Percentiles rank a stretch among this genome's conserved stretches.
Evolutionary conservation across 768 basidiomycete species (phyloP).

Genomic region (Boletus edulis): DNA sequence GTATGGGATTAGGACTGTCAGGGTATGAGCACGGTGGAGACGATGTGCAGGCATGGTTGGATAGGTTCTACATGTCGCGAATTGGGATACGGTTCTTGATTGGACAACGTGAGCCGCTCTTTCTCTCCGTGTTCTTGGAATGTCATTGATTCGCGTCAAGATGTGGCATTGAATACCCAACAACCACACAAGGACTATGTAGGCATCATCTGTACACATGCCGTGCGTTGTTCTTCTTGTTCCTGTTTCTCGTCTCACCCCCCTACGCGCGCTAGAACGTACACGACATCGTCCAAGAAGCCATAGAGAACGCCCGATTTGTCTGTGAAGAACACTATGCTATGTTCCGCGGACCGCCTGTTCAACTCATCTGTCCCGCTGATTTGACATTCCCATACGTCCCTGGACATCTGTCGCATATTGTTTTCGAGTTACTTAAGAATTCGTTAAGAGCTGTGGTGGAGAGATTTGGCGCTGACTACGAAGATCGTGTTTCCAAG

Average conservation of each 20-base stretch:
- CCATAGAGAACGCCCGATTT: constrained; percentile 94
- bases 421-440: constrained; percentile 95
- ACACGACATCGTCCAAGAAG: constrained; percentile 96
- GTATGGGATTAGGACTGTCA: constrained; percentile 27
- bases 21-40: constrained; percentile 63
- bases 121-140: background rate
- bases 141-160: constrained; percentile 38
- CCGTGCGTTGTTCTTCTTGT: constrained; percentile 47
- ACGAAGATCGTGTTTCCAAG: constrained; percentile 46
- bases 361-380: constrained; percentile 91
- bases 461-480: constrained; percentile 82
- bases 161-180: constrained; percentile 92
- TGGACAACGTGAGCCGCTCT: constrained; percentile 73
- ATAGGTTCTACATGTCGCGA: constrained; percentile 94
- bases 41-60: constrained; percentile 94
- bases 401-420: constrained; percentile 94
- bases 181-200: constrained; percentile 90
- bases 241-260: background rate
- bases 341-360: constrained; percentile 94
- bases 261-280: constrained; percentile 59
- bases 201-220: constrained; percentile 94
- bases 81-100: constrained; percentile 97
- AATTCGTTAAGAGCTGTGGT: constrained; percentile 97
- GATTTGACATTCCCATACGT: constrained; percentile 91
- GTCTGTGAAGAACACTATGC: constrained; percentile 96